Conservation (phyloP, 2,329 filamentous ascomycete genomes). For the Aspergillus sp. region DNA sequence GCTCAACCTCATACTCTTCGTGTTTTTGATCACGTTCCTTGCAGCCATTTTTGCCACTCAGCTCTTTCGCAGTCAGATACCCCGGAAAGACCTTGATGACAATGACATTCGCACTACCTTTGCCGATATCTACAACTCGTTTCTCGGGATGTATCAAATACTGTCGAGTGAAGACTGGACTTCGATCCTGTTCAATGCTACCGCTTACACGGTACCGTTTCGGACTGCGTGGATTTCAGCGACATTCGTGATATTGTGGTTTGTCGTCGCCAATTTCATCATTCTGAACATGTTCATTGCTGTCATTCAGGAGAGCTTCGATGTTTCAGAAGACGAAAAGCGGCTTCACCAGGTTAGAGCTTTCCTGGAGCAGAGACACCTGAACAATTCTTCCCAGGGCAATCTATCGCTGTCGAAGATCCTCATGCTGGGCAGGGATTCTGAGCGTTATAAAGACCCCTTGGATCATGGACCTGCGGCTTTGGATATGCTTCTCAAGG, state of each 20-base stretch:
- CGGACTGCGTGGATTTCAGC: slow-evolving; percentile 88
- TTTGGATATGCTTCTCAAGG: slow-evolving; percentile 93
- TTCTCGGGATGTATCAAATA: slow-evolving; percentile 95
- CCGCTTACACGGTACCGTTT: slow-evolving; percentile 53
- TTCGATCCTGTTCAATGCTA: slow-evolving; percentile 70
- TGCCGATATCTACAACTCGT: slow-evolving; percentile 85
- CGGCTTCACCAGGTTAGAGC: slow-evolving; percentile 91
- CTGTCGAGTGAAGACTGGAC: slow-evolving; percentile 98
- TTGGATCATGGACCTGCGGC: slow-evolving; percentile 85
- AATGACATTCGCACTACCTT: slow-evolving; percentile 65
- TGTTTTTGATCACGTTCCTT: slow-evolving; percentile 90
- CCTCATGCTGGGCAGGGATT: slow-evolving; percentile 53
- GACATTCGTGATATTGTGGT: slow-evolving; percentile 87
- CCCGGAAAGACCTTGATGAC: slow-evolving; percentile 51
- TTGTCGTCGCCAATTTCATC: slow-evolving; percentile 90
- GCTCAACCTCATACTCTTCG: slow-evolving; percentile 87
- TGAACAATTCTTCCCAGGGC: slow-evolving; percentile 56
- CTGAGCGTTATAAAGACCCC: slow-evolving; percentile 60
- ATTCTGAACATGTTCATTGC: slow-evolving; percentile 99
- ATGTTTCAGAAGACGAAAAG: slow-evolving; percentile 97
- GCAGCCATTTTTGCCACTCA: slow-evolving; percentile 89
- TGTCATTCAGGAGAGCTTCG: slow-evolving; percentile 98
- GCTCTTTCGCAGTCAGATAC: slow-evolving; percentile 80
- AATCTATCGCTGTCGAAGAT: slow-evolving; percentile 58
- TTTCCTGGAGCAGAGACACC: slow-evolving; percentile 83